Conservation (phyloP, 306 rosid genomes). For the Prinsepia uniflora region DNA sequence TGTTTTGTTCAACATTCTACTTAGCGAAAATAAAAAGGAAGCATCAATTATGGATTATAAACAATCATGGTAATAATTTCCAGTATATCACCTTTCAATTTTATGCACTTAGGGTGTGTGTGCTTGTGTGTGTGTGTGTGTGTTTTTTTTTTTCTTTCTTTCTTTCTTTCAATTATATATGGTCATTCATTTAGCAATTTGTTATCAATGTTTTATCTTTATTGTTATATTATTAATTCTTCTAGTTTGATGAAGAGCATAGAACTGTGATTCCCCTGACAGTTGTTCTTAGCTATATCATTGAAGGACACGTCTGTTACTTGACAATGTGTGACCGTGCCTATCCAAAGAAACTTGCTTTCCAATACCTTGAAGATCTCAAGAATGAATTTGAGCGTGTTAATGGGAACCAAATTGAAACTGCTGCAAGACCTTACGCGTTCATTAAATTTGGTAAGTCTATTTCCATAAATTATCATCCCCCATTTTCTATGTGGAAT, state of each 20-base stretch:
- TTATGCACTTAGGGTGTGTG: no score
- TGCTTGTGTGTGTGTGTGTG: background rate
- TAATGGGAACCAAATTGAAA: slow-evolving; percentile 89
- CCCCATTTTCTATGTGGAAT: background rate
- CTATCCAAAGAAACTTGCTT: slow-evolving; percentile 98
- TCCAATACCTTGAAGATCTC: slow-evolving; percentile 97
- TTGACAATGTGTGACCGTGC: slow-evolving; percentile 98
- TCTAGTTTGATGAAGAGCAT: slow-evolving; percentile 18
- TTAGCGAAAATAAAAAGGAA: no score
- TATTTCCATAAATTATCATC: background rate
- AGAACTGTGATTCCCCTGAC: slow-evolving; percentile 52
- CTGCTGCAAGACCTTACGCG: slow-evolving; percentile 99
- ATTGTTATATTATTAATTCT: background rate
- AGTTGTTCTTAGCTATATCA: slow-evolving; percentile 60
- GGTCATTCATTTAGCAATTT: slow-evolving; percentile 9
- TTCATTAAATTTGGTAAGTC: slow-evolving; percentile 91
- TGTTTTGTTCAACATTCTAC: no score
- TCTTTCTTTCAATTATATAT: background rate
- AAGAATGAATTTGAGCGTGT: slow-evolving; percentile 94
- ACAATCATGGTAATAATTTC: no score
- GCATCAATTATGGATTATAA: no score
- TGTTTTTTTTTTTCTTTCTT: background rate
- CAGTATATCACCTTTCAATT: no score
- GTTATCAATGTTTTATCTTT: background rate
- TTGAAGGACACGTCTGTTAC: slow-evolving; percentile 96